These are phyloP conservation scores for Pythium dissotocum DNA, from an alignment of 352 stramenopile species.

Conservation along the genomic window DNA sequence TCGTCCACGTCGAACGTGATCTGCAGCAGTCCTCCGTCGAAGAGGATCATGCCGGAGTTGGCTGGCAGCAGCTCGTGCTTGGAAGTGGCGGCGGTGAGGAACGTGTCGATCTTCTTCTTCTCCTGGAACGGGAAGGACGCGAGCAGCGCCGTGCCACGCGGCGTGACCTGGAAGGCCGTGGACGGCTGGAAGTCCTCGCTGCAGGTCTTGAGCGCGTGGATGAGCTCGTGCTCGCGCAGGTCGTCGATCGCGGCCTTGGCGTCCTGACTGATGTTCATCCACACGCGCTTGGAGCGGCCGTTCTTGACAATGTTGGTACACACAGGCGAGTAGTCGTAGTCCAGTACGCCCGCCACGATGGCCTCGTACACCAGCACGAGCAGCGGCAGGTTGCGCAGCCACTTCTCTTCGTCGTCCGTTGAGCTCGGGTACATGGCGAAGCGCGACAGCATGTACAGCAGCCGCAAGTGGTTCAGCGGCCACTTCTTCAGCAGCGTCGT, in stretches of 20 bases:
- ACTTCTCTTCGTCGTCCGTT: constrained; percentile 93
- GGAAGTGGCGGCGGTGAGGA: constrained; percentile 38
- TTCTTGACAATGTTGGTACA: constrained; percentile 94
- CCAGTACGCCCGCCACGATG: constrained; percentile 92
- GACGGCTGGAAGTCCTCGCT: constrained; percentile 94
- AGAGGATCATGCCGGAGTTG: constrained; percentile 89
- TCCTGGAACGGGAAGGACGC: constrained; percentile 38
- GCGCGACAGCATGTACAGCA: constrained; percentile 96
- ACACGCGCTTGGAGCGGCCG: constrained; percentile 79
- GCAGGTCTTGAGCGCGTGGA: constrained; percentile 95
- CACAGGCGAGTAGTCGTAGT: constrained; percentile 97
- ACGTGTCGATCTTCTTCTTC: constrained; percentile 62
- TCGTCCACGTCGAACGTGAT: constrained; percentile 91
- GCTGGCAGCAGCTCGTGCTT: constrained; percentile 32
- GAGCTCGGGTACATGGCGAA: constrained; percentile 91
- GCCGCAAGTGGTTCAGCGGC: constrained; percentile 92
- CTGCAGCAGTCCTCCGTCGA: constrained; percentile 90
- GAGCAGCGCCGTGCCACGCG: constrained; percentile 43
- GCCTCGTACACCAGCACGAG: constrained; percentile 97
- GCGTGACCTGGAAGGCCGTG: constrained; percentile 92
- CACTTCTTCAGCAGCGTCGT: constrained; percentile 29
- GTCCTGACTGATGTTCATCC: constrained; percentile 96
- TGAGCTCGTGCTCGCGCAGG: constrained; percentile 92
- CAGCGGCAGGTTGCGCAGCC: constrained; percentile 94
- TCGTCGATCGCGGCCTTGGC: constrained; percentile 96